phyloP scores from a whole-genome alignment of 2,329 filamentous ascomycete species.

The Leptographium wingfieldii region DNA sequence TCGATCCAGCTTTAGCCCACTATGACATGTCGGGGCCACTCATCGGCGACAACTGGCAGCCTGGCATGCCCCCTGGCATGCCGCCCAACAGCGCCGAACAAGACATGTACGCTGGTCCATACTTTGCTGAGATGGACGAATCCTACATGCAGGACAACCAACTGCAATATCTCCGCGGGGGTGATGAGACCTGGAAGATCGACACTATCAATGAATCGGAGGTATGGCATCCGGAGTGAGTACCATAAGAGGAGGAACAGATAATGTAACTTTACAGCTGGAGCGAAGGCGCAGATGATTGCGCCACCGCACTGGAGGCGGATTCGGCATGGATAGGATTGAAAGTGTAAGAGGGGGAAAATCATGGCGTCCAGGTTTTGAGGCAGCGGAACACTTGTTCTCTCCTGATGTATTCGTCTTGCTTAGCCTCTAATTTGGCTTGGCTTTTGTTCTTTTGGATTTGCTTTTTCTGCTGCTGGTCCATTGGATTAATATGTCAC shows the following conservation, averaged over 20 bases:
- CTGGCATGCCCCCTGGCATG: not conserved
- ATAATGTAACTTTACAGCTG: not conserved
- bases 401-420: not conserved
- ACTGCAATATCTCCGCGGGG: constrained; percentile 12
- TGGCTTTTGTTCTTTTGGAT: not conserved
- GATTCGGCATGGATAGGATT: not conserved
- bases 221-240: constrained; percentile 12
- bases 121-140: constrained; percentile 16
- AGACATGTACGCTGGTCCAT: constrained; percentile 13
- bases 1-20: constrained; percentile 15
- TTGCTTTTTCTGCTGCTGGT: not conserved
- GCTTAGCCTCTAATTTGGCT: too few species aligned
- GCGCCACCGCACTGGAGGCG: not conserved
- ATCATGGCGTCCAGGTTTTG: not conserved
- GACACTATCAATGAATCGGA: constrained; percentile 12
- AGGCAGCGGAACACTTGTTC: not conserved
- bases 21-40: constrained; percentile 14
- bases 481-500: not conserved
- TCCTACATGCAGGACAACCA: constrained; percentile 13
- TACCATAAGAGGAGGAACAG: not conserved
- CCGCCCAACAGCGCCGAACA: not conserved
- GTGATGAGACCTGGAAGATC: constrained; percentile 17
- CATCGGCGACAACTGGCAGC: constrained; percentile 7
- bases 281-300: not conserved
- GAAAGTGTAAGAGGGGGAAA: not conserved